These are phyloP conservation scores for Candida caryicola DNA, from an alignment of 805 yeast species.

Conservation along the genomic window DNA sequence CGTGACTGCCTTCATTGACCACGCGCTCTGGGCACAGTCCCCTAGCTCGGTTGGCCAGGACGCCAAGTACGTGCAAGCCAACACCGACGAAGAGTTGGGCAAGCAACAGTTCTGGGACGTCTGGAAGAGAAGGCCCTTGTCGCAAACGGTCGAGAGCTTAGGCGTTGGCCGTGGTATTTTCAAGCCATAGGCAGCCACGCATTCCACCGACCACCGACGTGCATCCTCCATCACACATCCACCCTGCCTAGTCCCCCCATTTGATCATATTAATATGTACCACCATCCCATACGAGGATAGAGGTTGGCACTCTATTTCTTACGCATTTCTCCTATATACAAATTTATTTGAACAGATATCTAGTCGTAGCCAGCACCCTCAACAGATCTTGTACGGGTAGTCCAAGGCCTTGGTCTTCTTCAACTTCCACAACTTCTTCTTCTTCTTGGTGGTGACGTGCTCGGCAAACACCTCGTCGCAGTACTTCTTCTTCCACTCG, in stretches of 20 bases:
- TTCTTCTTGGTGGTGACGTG: conserved; percentile 77
- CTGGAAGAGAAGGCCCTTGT: conserved; percentile 74
- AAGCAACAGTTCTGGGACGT: conserved; percentile 71
- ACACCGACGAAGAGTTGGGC: conserved; percentile 36
- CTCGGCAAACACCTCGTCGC: conserved; percentile 84
- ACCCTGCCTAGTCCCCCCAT: too few relatives aligned
- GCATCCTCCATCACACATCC: too few relatives aligned
- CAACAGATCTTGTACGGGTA: conserved; percentile 66
- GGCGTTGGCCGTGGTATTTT: conserved; percentile 67
- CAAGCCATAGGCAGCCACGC: conserved; percentile 16
- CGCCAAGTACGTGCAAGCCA: conserved; percentile 38
- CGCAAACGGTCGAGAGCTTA: conserved; percentile 72
- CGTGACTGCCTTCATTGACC: conserved; percentile 36
- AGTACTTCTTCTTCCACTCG: conserved; percentile 41
- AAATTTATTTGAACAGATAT: background rate
- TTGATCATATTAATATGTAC: background rate
- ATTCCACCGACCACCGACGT: background rate
- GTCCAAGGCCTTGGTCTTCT: conserved; percentile 76
- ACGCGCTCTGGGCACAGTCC: conserved; percentile 41
- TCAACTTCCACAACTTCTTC: conserved; percentile 85
- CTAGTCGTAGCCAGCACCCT: background rate
- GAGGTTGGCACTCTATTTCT: background rate
- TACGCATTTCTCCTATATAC: background rate
- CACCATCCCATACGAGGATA: background rate
- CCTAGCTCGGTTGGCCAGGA: conserved; percentile 37